Evolutionary conservation across 179 eudicot species (phyloP).

Genomic region (Beta lomatogona): DNA sequence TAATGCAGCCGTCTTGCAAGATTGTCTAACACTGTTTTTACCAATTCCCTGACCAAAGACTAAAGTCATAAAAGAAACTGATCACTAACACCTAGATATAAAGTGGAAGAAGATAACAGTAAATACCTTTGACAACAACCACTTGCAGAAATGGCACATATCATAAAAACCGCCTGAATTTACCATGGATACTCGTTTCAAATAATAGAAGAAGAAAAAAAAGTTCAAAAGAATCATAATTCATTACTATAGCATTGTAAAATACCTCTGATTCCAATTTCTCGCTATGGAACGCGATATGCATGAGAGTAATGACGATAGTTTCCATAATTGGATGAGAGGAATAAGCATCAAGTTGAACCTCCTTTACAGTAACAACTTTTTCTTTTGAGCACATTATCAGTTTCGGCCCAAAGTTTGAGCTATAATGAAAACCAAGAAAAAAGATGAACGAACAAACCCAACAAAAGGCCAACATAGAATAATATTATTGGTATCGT

Average conservation of each 20-base stretch:
- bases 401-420: conserved; percentile 80
- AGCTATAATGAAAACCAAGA: conserved; percentile 43
- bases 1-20: conserved; percentile 67
- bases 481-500: neutral
- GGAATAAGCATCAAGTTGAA: conserved; percentile 55
- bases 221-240: neutral
- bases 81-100: neutral
- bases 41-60: conserved; percentile 66
- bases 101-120: conserved; percentile 15
- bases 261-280: conserved; percentile 86
- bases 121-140: conserved; percentile 75
- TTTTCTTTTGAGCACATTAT: conserved; percentile 59
- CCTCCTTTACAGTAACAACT: conserved; percentile 65
- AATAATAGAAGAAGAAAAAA: neutral
- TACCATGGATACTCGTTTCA: conserved; percentile 9
- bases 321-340: conserved; percentile 75
- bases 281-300: conserved; percentile 81
- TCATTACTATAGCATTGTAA: conserved; percentile 9
- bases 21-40: conserved; percentile 69
- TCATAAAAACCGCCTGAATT: conserved; percentile 83
- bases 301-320: conserved; percentile 70
- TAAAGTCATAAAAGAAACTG: conserved; percentile 13
- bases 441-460: neutral
- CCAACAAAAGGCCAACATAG: neutral
- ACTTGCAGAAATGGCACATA: conserved; percentile 77